Evolutionary conservation across 2,329 filamentous ascomycete species (phyloP).

Genomic region (Beauveria sp.): DNA sequence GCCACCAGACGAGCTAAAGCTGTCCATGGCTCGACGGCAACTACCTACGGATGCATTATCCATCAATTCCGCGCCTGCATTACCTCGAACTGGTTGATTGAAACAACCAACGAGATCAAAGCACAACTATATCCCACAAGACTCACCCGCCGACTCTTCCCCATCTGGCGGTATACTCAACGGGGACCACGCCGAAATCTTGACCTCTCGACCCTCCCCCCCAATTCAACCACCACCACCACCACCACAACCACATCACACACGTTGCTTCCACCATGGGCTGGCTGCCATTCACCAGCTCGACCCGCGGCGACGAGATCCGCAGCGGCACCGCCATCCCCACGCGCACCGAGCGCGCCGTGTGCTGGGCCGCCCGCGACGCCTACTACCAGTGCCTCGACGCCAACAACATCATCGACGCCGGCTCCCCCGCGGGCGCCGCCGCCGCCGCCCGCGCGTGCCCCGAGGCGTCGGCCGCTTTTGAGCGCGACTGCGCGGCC

Average conservation of each 20-base stretch:
- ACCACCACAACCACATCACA: not conserved
- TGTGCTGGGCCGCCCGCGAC: slow-evolving; percentile 89
- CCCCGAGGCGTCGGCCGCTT: slow-evolving; percentile 39
- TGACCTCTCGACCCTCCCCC: not conserved
- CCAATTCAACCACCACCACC: not conserved
- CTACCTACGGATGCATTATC: too few species aligned
- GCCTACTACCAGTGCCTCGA: slow-evolving; percentile 84
- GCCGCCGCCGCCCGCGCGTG: slow-evolving; percentile 31
- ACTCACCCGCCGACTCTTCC: not conserved
- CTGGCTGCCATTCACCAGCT: slow-evolving; percentile 37
- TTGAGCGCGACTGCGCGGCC: slow-evolving; percentile 77
- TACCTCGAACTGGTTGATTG: too few species aligned
- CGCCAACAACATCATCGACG: slow-evolving; percentile 70
- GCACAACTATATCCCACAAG: too few species aligned
- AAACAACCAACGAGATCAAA: too few species aligned
- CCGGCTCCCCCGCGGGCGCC: slow-evolving; percentile 29
- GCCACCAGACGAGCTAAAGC: not conserved
- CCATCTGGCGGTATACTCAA: too few species aligned
- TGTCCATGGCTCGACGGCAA: not conserved
- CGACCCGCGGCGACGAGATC: slow-evolving; percentile 44
- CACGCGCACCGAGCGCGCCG: slow-evolving; percentile 70
- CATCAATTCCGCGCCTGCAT: too few species aligned
- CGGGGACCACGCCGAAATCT: not conserved
- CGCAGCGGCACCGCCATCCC: slow-evolving; percentile 62
- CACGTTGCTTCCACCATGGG: slow-evolving; percentile 31